Evolutionary conservation across 805 yeast species (phyloP), one percentile per base, ranked within the genome.

Genomic region (Cyberlindnera euphorbiiphila): DNA sequence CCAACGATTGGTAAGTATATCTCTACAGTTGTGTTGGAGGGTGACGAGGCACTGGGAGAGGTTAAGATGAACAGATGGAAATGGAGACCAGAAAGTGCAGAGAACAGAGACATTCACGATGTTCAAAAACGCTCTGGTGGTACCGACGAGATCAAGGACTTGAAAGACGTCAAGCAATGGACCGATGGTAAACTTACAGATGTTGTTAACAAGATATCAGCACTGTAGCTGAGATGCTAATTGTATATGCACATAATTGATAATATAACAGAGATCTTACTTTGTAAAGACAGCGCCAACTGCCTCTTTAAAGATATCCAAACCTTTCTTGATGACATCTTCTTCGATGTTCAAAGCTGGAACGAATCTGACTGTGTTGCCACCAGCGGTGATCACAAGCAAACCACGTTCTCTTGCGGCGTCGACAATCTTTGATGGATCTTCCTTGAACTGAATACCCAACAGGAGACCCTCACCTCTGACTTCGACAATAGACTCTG

Each of bases 391-490:
- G 39, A 93, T 85, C 17, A 88, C 76, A 41, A 93, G 66, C 46
- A 93, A 66, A 4, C 98, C 97, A 43, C 78, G 64, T 38, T 85
- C 84, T 55, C 91, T 72, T 28, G 94, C 87, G 41, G 72, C 72
- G 18, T 65, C 66, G 17, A 88, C 77, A n/a, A 91, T 64, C 29
- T 56, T 54, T 14, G 69, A 53, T 34, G 94, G 91, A 42, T 82
- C 78, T 32, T 74, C 68, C 13, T 63, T 63, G 49, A 91, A 79
- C 63, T 91, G 88, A 39, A 87, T 61, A 29, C 98, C 98, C 36
- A 91, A 66, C 43, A 93, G 66, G 42, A 93, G 72, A 31, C 98
- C 98, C 47, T 81, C 78, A 39, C 98, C 98, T 60, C 95, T 83
- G 34, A 86, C 72, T 36, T 76, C 85, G 5, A 66, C 66, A 24